Conservation (phyloP, 306 rosid genomes). For the Pachyrhizus erosus region DNA sequence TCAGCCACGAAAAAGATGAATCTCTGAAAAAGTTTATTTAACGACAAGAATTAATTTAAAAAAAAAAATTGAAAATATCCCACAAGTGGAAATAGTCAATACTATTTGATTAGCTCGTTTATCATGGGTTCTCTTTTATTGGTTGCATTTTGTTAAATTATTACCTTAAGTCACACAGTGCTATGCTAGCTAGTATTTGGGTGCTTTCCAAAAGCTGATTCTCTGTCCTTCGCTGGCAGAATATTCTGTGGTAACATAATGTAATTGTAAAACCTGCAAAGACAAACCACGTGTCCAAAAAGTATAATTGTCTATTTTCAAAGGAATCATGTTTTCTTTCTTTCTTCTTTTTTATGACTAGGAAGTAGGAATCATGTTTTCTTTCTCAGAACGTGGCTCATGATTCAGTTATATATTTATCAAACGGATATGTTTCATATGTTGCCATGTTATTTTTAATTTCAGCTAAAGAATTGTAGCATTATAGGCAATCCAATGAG, state of each 20-base stretch:
- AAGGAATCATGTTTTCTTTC: constrained; percentile 25
- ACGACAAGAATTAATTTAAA: background rate
- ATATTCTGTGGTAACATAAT: background rate
- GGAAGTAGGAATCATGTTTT: constrained; percentile 31
- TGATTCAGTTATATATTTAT: background rate
- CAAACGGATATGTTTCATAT: background rate
- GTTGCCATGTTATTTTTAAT: constrained; percentile 5
- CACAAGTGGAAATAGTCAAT: background rate
- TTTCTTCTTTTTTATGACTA: background rate
- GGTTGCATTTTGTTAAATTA: background rate
- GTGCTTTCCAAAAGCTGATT: background rate
- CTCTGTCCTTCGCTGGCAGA: constrained; percentile 21
- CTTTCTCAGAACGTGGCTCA: background rate
- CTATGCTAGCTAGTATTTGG: background rate
- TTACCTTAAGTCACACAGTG: background rate
- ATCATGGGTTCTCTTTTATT: background rate
- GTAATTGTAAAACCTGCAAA: background rate
- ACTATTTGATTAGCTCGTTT: background rate
- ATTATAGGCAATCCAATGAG: background rate
- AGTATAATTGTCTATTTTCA: background rate
- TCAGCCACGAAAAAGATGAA: background rate
- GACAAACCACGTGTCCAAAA: background rate
- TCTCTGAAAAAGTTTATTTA: background rate
- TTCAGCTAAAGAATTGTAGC: background rate
- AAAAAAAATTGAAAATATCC: background rate